Evolutionary conservation across 805 yeast species (phyloP).

Genomic region (Cyberlindnera lachancei): DNA sequence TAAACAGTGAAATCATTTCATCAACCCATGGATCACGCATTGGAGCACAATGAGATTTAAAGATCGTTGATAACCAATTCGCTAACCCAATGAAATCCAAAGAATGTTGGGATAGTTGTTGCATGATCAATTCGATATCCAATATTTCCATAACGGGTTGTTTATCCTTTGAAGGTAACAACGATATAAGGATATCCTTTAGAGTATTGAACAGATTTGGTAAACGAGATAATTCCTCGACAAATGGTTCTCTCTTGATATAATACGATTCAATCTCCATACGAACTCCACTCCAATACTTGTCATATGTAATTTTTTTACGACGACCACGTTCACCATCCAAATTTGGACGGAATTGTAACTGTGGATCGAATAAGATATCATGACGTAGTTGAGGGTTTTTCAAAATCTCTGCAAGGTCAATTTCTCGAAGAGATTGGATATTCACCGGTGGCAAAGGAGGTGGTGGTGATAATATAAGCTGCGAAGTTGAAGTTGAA

Average conservation of each 20-base stretch:
- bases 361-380: constrained; percentile 82
- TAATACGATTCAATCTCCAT: constrained; percentile 49
- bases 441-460: constrained; percentile 77
- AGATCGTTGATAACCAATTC: constrained; percentile 65
- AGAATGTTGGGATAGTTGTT: constrained; percentile 65
- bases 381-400: constrained; percentile 93
- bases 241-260: constrained; percentile 3
- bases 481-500: not conserved
- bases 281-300: constrained; percentile 75
- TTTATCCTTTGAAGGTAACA: constrained; percentile 74
- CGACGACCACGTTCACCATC: constrained; percentile 87
- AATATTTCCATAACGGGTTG: constrained; percentile 58
- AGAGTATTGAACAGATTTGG: constrained; percentile 73
- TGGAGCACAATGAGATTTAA: constrained; percentile 91
- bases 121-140: constrained; percentile 69
- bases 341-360: constrained; percentile 84
- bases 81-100: constrained; percentile 66
- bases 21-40: constrained; percentile 90
- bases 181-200: constrained; percentile 62
- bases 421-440: constrained; percentile 78
- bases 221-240: constrained; percentile 25
- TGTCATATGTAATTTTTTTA: constrained; percentile 68
- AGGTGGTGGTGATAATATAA: constrained; percentile 23
- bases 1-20: constrained; percentile 51
- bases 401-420: constrained; percentile 77